phyloP scores from a whole-genome alignment of 495 filamentous ascomycete species.

The Penicillium silybi region DNA sequence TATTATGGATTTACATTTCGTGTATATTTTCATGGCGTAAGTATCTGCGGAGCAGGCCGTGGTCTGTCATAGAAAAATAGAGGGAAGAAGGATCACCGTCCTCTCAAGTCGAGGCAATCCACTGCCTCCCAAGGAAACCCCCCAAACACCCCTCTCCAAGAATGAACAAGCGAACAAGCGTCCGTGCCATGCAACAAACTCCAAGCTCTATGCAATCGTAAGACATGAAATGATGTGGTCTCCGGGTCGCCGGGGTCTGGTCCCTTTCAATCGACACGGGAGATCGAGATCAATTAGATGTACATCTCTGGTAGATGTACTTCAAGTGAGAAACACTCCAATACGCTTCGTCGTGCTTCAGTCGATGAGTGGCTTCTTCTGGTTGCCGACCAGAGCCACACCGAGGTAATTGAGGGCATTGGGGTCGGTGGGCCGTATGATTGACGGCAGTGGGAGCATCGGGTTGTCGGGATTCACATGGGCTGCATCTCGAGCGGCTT shows the following conservation, averaged over 20 bases:
- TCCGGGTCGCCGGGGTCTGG: neutral
- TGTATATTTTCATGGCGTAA: neutral
- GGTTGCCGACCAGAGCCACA: constrained; percentile 77
- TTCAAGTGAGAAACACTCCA: neutral
- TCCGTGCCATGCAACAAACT: constrained; percentile 39
- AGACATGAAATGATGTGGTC: constrained; percentile 26
- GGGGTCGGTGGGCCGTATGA: constrained; percentile 72
- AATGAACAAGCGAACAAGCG: constrained; percentile 21
- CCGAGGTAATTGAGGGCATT: constrained; percentile 75
- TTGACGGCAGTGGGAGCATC: constrained; percentile 75
- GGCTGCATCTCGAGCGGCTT: constrained; percentile 87
- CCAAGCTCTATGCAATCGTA: constrained; percentile 44
- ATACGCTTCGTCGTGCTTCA: constrained; percentile 30
- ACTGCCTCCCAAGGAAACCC: constrained; percentile 15
- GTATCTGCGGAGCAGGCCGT: neutral
- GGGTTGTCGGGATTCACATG: constrained; percentile 85
- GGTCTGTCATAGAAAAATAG: neutral
- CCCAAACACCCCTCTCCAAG: constrained; percentile 25
- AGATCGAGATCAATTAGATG: neutral
- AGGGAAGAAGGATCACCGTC: neutral
- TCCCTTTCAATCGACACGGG: neutral
- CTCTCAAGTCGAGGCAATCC: constrained; percentile 1
- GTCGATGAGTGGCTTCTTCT: constrained; percentile 88
- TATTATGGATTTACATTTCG: constrained; percentile 7
- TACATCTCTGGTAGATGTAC: neutral